Percentiles rank a stretch among this genome's conserved stretches.
Conservation (phyloP, 2,329 filamentous ascomycete genomes). For the Hypoxylon sp. region DNA sequence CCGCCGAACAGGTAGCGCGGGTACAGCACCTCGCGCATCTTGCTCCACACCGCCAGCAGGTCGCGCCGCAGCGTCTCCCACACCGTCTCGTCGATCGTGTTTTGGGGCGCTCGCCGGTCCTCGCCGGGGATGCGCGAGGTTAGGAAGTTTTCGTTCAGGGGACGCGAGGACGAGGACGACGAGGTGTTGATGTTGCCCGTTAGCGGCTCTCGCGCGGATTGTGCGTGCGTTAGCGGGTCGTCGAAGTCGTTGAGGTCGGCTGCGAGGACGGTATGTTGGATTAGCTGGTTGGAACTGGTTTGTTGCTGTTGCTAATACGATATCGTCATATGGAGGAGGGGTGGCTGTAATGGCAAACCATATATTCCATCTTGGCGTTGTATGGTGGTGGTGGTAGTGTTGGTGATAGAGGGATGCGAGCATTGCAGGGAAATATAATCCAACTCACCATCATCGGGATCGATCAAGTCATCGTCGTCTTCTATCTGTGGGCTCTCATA, state of each 20-base stretch:
- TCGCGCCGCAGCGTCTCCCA: conserved; percentile 98
- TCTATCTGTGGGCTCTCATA: conserved; percentile 67
- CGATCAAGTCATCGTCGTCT: conserved; percentile 77
- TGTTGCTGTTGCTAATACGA: too few species aligned
- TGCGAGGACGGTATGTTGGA: conserved; percentile 50
- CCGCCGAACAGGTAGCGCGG: conserved; percentile 88
- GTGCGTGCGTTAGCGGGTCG: conserved; percentile 74
- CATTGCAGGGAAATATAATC: too few species aligned
- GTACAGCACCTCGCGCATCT: conserved; percentile 96
- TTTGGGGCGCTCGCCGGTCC: conserved; percentile 86
- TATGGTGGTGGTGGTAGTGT: too few species aligned
- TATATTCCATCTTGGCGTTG: background rate
- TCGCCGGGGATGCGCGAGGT: conserved; percentile 92
- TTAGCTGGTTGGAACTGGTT: too few species aligned
- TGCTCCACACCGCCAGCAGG: conserved; percentile 92
- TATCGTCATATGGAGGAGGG: too few species aligned
- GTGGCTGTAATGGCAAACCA: too few species aligned
- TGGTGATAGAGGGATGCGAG: too few species aligned
- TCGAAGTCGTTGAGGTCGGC: conserved; percentile 93
- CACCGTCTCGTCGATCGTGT: conserved; percentile 96
- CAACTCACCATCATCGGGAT: conserved; percentile 76
- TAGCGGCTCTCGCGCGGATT: conserved; percentile 78
- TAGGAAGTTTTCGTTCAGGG: conserved; percentile 80
- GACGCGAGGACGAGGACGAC: conserved; percentile 62
- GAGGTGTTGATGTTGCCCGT: conserved; percentile 81